Evolutionary conservation across 345 rosid genomes (phyloP).

Genomic region (Pistacia integerrima): DNA sequence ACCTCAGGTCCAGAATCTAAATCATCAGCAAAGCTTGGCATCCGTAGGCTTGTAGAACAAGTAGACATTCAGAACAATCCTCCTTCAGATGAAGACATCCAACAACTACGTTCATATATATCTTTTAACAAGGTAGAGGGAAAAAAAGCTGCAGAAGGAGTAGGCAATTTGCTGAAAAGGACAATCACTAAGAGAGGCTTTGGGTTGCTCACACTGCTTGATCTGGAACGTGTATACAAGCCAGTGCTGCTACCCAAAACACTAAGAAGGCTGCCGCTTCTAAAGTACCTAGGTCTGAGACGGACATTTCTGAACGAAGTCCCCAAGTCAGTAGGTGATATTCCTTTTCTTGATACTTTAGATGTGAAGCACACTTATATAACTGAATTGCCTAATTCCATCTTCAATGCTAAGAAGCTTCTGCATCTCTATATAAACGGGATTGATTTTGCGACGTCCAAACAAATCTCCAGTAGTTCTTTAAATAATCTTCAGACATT

Average conservation of each 20-base stretch:
- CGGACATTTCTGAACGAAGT: slow-evolving; percentile 31
- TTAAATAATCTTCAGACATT: slow-evolving; percentile 30
- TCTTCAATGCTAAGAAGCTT: slow-evolving; percentile 27
- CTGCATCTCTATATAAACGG: slow-evolving; percentile 30
- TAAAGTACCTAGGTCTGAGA: slow-evolving; percentile 36
- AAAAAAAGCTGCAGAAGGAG: slow-evolving; percentile 21
- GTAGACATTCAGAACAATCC: too few species aligned
- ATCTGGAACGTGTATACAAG: slow-evolving; percentile 39
- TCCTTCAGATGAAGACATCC: too few species aligned
- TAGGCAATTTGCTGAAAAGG: slow-evolving; percentile 14
- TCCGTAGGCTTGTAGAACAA: too few species aligned
- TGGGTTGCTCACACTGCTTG: slow-evolving; percentile 34
- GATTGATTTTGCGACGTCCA: slow-evolving; percentile 14
- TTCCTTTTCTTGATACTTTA: slow-evolving; percentile 35
- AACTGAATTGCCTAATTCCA: slow-evolving; percentile 25
- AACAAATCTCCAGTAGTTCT: slow-evolving; percentile 7
- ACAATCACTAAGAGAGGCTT: slow-evolving; percentile 5
- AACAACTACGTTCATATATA: neutral
- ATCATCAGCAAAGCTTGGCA: too few species aligned
- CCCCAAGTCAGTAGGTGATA: slow-evolving; percentile 20
- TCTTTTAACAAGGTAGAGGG: slow-evolving; percentile 7
- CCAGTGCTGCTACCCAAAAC: slow-evolving; percentile 24
- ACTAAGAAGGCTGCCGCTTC: slow-evolving; percentile 19
- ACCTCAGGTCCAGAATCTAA: too few species aligned
- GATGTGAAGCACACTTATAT: slow-evolving; percentile 45